These are phyloP conservation scores for Cryphonectria nitschkei DNA, from an alignment of 2,329 filamentous ascomycete species.

Conservation along the genomic window DNA sequence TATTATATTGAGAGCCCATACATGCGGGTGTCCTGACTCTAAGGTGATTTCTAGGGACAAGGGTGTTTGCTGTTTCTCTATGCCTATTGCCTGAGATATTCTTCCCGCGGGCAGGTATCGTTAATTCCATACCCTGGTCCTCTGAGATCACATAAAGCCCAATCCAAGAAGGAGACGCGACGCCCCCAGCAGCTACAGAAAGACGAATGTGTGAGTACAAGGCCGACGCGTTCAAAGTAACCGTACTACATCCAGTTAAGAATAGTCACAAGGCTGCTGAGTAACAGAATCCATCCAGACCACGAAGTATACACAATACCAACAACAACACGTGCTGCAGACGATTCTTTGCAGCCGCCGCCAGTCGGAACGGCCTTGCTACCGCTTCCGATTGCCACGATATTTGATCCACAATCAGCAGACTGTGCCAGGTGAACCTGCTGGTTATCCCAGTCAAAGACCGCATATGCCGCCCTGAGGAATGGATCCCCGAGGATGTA, in stretches of 20 bases:
- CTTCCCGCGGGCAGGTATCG: neutral
- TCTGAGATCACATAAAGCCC: neutral
- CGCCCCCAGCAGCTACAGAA: neutral
- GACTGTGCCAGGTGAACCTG: constrained; percentile 20
- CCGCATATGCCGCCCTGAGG: constrained; percentile 19
- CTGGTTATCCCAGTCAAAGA: constrained; percentile 25
- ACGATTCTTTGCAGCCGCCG: constrained; percentile 15
- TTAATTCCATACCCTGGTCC: neutral
- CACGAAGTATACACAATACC: neutral
- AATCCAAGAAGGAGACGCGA: neutral
- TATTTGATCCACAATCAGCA: constrained; percentile 17
- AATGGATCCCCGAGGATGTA: constrained; percentile 14
- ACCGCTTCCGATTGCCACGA: constrained; percentile 13
- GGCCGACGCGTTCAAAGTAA: neutral
- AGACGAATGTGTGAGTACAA: neutral
- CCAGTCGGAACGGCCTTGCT: constrained; percentile 13
- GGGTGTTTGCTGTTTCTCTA: no score
- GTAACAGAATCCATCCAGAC: neutral
- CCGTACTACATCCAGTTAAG: neutral
- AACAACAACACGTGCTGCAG: constrained; percentile 5
- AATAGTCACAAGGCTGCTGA: neutral
- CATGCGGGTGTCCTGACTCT: no score
- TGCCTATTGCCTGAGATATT: no score
- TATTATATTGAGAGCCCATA: no score
- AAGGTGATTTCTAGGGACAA: no score